A percentile compares a stretch with the other conserved stretches of the same genome.
Evolutionary conservation across 1,284 basidiomycete genomes (phyloP).

Genomic region (Mycena sp.): DNA sequence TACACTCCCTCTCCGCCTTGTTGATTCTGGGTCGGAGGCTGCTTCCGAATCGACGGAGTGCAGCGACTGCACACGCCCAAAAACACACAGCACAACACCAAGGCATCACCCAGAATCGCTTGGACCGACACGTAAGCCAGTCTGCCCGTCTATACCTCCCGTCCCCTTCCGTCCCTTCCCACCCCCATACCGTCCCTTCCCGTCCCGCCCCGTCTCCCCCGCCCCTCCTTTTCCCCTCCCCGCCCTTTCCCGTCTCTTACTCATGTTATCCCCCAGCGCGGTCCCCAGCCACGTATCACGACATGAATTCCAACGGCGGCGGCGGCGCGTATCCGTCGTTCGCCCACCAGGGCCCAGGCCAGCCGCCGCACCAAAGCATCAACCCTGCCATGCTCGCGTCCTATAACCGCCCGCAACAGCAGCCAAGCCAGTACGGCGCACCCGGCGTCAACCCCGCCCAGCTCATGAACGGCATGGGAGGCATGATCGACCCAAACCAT

Average conservation of each 20-base stretch:
- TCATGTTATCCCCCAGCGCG: neutral
- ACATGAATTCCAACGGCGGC: slow-evolving; percentile 18
- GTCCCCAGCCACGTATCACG: slow-evolving; percentile 16
- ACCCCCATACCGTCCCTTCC: too few species aligned
- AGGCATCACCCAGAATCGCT: too few species aligned
- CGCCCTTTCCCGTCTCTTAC: neutral
- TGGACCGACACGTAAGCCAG: too few species aligned
- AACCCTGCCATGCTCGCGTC: slow-evolving; percentile 49
- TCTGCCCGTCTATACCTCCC: too few species aligned
- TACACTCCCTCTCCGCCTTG: neutral
- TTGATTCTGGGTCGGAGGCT: slow-evolving; percentile 16
- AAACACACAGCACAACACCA: slow-evolving; percentile 13
- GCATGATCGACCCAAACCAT: neutral
- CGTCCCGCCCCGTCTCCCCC: neutral
- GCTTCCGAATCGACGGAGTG: neutral
- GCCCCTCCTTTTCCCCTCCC: neutral
- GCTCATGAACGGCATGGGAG: slow-evolving; percentile 37
- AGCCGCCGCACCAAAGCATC: slow-evolving; percentile 31
- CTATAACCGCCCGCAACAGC: slow-evolving; percentile 36
- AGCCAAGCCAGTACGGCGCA: slow-evolving; percentile 23
- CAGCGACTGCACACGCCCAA: neutral
- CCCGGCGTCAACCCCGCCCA: slow-evolving; percentile 40
- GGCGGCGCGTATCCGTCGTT: slow-evolving; percentile 20
- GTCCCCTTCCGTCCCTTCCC: too few species aligned
- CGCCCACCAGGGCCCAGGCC: slow-evolving; percentile 2